Evolutionary conservation across 805 yeast species (phyloP), one percentile per base, ranked within the genome.

Genomic region (Candida ovalis): DNA sequence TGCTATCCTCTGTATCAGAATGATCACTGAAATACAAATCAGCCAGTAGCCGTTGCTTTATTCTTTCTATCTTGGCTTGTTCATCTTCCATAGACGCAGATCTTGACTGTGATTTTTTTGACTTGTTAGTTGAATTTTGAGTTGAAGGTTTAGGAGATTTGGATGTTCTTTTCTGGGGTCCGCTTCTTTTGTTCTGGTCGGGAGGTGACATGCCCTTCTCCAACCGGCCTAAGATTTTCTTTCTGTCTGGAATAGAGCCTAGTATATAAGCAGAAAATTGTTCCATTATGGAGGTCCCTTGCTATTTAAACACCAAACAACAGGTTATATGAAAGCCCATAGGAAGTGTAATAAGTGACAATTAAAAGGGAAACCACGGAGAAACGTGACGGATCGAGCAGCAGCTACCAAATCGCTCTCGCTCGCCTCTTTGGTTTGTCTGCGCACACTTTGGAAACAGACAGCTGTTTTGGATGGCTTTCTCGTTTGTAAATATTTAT

Each of bases 1-100:
- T 24, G 10, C 18, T 24, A 4, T 52, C 55, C 25, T 58, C 60
- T 15, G 55, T 60, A 44, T 58, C 60, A 8, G 60, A 58, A 39
- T 55, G 55, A 45, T 60, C 64, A 24, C 59, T 52, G 46, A 59
- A 56, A 41, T 58, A 57, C 19, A 60, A 43, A 18, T 59, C 56
- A n/a, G 50, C 46, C 33, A 54, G 40, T 28, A 60, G 39, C 15
- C 60, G 33, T 41, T 56, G 51, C 39, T 49, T 48, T 17, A 48
- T 43, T 3, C 58, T 42, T 39, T 52, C 49, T 18, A 27, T 46
- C 42, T 45, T 51, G n/a, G 36, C 45, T 15, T 24, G 24, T n/a
- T 49, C 52, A 10, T 18, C 30, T 18, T 35, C 38, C 12, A 17
- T n/a, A 4, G 38, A 35, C 8, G 19, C 17, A 5, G 22, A 17